These are phyloP conservation scores for Beta corolliflora DNA, from an alignment of 179 eudicot species.

Conservation along the genomic window DNA sequence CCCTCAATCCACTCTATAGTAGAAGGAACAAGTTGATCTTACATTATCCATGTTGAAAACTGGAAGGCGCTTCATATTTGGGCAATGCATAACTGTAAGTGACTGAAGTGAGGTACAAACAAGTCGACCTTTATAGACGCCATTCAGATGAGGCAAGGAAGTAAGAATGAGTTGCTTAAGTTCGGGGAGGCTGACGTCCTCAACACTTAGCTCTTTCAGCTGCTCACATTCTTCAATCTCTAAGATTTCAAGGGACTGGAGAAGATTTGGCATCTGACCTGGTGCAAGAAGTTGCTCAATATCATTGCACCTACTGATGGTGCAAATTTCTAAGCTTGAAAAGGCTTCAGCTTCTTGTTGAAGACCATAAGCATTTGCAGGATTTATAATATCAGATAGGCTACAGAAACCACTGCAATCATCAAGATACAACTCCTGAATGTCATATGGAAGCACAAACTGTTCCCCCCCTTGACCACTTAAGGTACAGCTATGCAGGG, in stretches of 20 bases:
- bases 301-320: conserved; percentile 9
- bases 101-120: background rate
- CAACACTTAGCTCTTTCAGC: background rate
- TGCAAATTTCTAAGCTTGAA: conserved; percentile 15
- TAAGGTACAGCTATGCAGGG: conserved; percentile 15
- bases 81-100: background rate
- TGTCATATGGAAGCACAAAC: conserved; percentile 17
- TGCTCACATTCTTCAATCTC: conserved; percentile 6
- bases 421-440: conserved; percentile 12
- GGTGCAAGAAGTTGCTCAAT: background rate
- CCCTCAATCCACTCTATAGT: background rate
- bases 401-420: conserved; percentile 5
- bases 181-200: background rate
- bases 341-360: background rate
- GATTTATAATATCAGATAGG: conserved; percentile 3
- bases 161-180: background rate
- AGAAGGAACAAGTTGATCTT: too few relatives aligned
- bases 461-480: background rate
- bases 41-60: background rate
- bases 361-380: background rate
- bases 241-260: background rate
- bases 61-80: conserved; percentile 1
- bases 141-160: conserved; percentile 1
- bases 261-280: background rate
- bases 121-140: background rate